Percentiles rank a stretch among this genome's conserved stretches.
Conservation (phyloP, 2,329 filamentous ascomycete genomes). For the Botrytis byssoidea region DNA sequence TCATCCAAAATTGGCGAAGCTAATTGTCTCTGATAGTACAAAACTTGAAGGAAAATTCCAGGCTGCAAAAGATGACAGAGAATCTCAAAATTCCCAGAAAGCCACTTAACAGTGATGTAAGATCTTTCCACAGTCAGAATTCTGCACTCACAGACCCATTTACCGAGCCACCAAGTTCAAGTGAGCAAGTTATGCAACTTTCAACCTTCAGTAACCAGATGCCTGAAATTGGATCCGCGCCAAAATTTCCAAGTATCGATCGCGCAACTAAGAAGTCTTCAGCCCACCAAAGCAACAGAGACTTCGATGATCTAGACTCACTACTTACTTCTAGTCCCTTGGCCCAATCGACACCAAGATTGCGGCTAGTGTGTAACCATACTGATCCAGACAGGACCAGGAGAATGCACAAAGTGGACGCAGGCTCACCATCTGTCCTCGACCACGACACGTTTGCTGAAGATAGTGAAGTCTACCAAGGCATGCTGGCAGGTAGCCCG, state of each 20-base stretch:
- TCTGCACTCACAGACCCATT: conserved; percentile 12
- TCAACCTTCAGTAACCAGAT: not conserved
- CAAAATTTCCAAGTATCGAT: not conserved
- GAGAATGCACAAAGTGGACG: conserved; percentile 26
- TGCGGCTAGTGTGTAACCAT: conserved; percentile 28
- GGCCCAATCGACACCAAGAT: conserved; percentile 35
- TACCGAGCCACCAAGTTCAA: not conserved
- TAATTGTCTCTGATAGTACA: not conserved
- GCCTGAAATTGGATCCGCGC: not conserved
- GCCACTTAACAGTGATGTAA: not conserved
- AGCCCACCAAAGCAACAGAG: not conserved
- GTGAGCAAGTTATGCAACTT: not conserved
- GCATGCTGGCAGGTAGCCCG: conserved; percentile 16
- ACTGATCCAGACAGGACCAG: conserved; percentile 27
- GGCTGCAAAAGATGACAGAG: not conserved
- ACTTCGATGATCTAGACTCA: conserved; percentile 18
- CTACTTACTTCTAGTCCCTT: conserved; percentile 33
- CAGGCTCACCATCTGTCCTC: conserved; percentile 27
- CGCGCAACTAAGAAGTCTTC: not conserved
- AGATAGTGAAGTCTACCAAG: not conserved
- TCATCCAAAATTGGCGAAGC: not conserved
- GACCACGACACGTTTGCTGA: conserved; percentile 20
- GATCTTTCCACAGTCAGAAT: conserved; percentile 4
- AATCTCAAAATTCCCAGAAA: conserved; percentile 3
- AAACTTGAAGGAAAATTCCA: not conserved